These are phyloP conservation scores for Jackrogersella minutella DNA, from an alignment of 495 filamentous ascomycete species.

Conservation along the genomic window DNA sequence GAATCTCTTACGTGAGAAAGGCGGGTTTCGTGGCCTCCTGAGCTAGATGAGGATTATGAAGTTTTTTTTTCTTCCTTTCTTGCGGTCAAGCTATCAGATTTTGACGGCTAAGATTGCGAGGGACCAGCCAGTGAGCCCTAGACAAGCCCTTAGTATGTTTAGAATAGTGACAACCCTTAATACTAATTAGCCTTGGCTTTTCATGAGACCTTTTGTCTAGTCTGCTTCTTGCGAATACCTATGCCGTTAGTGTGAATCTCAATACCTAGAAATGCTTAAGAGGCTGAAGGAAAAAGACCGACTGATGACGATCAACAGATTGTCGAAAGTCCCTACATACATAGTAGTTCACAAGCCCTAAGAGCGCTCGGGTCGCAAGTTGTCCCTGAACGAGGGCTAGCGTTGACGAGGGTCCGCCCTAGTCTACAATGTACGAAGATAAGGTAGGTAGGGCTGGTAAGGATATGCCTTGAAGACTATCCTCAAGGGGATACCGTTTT, in stretches of 20 bases:
- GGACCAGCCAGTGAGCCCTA: not conserved
- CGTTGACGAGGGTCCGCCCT: not conserved
- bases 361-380: slow-evolving; percentile 22
- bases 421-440: not conserved
- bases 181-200: not conserved
- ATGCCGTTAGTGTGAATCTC: slow-evolving; percentile 14
- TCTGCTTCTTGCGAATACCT: slow-evolving; percentile 8
- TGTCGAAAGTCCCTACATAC: slow-evolving; percentile 37
- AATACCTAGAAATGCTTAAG: not conserved
- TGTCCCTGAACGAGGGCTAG: slow-evolving; percentile 20
- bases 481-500: slow-evolving; percentile 17
- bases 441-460: not conserved
- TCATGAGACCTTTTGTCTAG: not conserved
- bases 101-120: slow-evolving; percentile 9
- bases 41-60: not conserved
- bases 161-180: not conserved
- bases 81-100: slow-evolving; percentile 21
- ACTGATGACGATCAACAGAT: slow-evolving; percentile 32
- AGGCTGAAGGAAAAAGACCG: slow-evolving; percentile 25
- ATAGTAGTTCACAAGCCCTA: slow-evolving; percentile 2
- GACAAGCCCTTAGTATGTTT: slow-evolving; percentile 1
- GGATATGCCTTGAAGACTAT: slow-evolving; percentile 24
- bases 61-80: slow-evolving; percentile 11
- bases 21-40: slow-evolving; percentile 2
- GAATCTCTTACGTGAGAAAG: slow-evolving; percentile 26